These are phyloP conservation scores for Pyrrhoderma noxium DNA, from an alignment of 1,284 basidiomycete genomes.

Conservation along the genomic window DNA sequence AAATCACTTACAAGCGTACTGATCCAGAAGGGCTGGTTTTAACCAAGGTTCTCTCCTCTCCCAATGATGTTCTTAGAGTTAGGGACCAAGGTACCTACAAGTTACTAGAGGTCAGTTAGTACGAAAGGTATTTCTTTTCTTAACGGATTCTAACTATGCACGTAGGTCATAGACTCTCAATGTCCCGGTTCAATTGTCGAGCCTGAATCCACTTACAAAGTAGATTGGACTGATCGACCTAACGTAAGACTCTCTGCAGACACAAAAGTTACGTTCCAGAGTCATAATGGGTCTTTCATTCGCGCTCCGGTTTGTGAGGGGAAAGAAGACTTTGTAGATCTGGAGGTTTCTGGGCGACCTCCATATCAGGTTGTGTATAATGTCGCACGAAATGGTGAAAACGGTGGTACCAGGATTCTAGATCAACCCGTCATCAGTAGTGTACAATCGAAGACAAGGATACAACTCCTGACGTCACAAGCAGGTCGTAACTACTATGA, in stretches of 20 bases:
- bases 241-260: slow-evolving; percentile 51
- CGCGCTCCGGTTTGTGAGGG: slow-evolving; percentile 79
- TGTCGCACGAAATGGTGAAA: slow-evolving; percentile 55
- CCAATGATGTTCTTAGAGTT: slow-evolving; percentile 69
- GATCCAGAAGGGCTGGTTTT: slow-evolving; percentile 42
- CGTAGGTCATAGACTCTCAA: slow-evolving; percentile 75
- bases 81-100: slow-evolving; percentile 70
- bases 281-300: slow-evolving; percentile 60
- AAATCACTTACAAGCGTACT: slow-evolving; percentile 61
- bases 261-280: slow-evolving; percentile 46
- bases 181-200: slow-evolving; percentile 71
- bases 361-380: slow-evolving; percentile 87
- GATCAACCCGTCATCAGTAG: slow-evolving; percentile 78
- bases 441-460: slow-evolving; percentile 73
- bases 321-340: slow-evolving; percentile 68
- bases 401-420: slow-evolving; percentile 52
- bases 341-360: slow-evolving; percentile 71
- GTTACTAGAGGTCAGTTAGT: slow-evolving; percentile 52
- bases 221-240: slow-evolving; percentile 74
- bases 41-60: slow-evolving; percentile 44
- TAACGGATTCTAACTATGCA: slow-evolving; percentile 1
- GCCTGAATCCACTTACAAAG: slow-evolving; percentile 56
- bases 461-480: slow-evolving; percentile 76
- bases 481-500: slow-evolving; percentile 85
- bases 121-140: slow-evolving; percentile 2